These are phyloP conservation scores for Pseudevernia furfuracea DNA, from an alignment of 495 filamentous ascomycete species.

Conservation along the genomic window DNA sequence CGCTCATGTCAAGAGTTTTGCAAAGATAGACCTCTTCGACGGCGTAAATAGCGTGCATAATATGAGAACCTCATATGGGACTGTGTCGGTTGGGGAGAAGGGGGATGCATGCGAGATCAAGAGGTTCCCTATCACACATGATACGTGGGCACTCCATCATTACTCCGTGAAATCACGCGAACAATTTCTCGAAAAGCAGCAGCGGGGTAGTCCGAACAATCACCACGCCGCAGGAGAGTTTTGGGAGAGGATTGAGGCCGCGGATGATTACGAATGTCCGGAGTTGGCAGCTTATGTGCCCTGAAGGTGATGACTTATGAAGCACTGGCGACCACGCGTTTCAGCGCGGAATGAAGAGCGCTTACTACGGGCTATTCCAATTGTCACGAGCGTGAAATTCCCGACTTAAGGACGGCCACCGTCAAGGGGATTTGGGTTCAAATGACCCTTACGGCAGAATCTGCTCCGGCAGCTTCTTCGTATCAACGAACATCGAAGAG, in stretches of 20 bases:
- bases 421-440: background rate
- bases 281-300: constrained; percentile 2
- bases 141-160: constrained; percentile 17
- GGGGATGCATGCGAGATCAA: background rate
- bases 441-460: background rate
- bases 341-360: background rate
- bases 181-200: constrained; percentile 11
- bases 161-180: constrained; percentile 10
- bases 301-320: background rate
- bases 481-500: background rate
- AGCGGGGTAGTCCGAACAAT: constrained; percentile 11
- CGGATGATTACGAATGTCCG: constrained; percentile 10
- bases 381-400: background rate
- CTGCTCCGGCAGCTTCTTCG: background rate
- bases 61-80: background rate
- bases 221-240: background rate
- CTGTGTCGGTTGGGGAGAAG: constrained; percentile 4
- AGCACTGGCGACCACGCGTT: background rate
- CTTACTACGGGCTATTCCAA: background rate
- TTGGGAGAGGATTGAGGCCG: constrained; percentile 7
- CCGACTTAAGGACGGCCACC: background rate
- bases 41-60: constrained; percentile 8
- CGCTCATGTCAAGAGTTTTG: constrained; percentile 10
- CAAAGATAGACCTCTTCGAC: constrained; percentile 3
- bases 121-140: constrained; percentile 1